Base-by-base conservation (phyloP, 768 basidiomycete genomes). In the Bullera alba region DNA sequence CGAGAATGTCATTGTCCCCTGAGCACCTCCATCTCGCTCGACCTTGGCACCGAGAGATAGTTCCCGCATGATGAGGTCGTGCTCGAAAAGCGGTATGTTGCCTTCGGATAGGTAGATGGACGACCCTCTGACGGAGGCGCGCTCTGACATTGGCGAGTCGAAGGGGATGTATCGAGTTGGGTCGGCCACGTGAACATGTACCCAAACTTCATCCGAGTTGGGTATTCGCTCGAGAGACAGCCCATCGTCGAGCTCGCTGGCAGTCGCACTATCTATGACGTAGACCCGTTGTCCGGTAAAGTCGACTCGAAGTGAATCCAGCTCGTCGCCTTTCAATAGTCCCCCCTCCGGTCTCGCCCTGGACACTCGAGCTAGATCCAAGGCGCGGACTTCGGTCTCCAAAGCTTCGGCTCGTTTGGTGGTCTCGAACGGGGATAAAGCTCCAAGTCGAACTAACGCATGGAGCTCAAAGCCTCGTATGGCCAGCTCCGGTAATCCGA, bases 111-210 rank as follows among this genome's bases (percentile, higher is more conserved):
- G 78, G 70, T 99, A 99, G 0, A 75, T 61, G 0, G 86, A 79
- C 37, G 77, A 66, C 2, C 75, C 75, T 50, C 76, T 74, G 38
- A 74, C 62, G 4, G 77, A 75, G 0, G 92, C 92, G 4, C 76
- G 71, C 23, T 76, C 72, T 0, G 85, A 77, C 2, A 90, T 64
- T 5, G 74, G 58, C 67, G 92, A 84, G 1, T 77, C 77, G 0
- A 85, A 86, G 17, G 83, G 84, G 22, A 99, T 77, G 42, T 84
- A 58, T 10, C 83, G 76, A 1, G 88, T 89, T 0, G 92, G 92
- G 69, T 99, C 95, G 8, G 95, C 92, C 49, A 99, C 79, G 66
- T 97, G 95, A 22, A 85, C 77, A 61, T 96, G 92, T 10, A 93
- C 67, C 93, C 95, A 97, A 38, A 74, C 66, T 15, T 77, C 79